Base-by-base conservation (phyloP, 257 asterid species). In the Prunella vulgaris region DNA sequence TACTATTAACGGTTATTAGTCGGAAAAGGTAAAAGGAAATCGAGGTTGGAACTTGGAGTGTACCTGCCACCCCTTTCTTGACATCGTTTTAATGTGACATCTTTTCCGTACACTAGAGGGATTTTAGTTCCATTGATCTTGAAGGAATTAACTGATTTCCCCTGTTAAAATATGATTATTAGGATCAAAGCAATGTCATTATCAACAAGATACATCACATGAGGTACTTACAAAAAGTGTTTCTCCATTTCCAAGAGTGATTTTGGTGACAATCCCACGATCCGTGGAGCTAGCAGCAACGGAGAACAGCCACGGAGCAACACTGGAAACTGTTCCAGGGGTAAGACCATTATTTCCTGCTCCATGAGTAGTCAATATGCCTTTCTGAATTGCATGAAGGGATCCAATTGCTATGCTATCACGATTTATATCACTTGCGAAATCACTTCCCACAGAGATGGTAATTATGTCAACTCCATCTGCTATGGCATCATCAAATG, bases 291-390 rank as follows among this genome's bases (percentile, higher is more conserved):
- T 79, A 0, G 89, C 85, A 0, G 67, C 89, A 17, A 82, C 81
- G 0, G 77, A 57, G 44, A 84, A 60, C 25, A 84, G 32, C 89
- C 89, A 84, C 1, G 89, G 89, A 0, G 73, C 84, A 1, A 68
- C 66, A 28, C 87, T 79, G 12, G 6, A 0, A 9, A 71, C 78
- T 2, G 33, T 0, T 10, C 66, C 70, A 0, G 72, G 15, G 1
- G 0, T 0, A 3, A 40, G 13, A 4, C 83, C 84, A 1, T 5
- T 7, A 49, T 84, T 84, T 22, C 85, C 89, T 5, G 83, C 85
- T 0, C 85, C 58, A 0, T 84, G 61, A 15, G 79, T 76, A 10
- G 81, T 76, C 51, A 84, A 62, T 2, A 81, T 38, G 2, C 86
- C 82, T 17, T 75, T 79, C 20, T 15, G 53, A 1, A 37, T 22